Conservation (phyloP, 768 basidiomycete species). For the Cystobasidium ongulense region DNA sequence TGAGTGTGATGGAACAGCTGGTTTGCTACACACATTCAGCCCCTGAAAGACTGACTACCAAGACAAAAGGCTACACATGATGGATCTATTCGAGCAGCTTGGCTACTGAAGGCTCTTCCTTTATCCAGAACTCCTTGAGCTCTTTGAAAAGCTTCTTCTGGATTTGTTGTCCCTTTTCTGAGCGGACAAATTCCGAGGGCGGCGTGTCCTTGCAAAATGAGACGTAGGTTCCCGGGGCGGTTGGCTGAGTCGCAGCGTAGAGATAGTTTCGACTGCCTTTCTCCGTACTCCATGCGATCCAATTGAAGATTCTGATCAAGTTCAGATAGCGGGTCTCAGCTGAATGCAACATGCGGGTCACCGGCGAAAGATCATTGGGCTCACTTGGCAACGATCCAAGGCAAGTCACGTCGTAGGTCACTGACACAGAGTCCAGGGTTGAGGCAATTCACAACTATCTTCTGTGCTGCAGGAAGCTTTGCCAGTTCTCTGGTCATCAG, state of each 20-base stretch:
- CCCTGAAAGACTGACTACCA: not conserved
- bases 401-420: not conserved
- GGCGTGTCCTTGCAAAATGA: not conserved
- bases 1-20: too few relatives aligned
- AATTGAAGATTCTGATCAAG: not conserved
- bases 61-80: not conserved
- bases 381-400: not conserved
- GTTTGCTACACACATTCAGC: not conserved
- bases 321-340: not conserved
- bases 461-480: not conserved
- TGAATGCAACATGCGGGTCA: too few relatives aligned
- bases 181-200: not conserved
- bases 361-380: too few relatives aligned
- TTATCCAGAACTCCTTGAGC: not conserved
- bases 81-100: not conserved
- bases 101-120: not conserved
- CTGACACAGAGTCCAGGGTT: not conserved
- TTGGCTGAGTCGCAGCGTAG: not conserved
- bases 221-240: not conserved
- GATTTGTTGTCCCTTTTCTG: not conserved
- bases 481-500: not conserved
- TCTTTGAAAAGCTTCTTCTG: slow-evolving; percentile 8
- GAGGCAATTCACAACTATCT: not conserved
- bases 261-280: not conserved
- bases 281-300: not conserved